phyloP scores from a whole-genome alignment of 78 protist species.

The Pigoraptor vietnamica region DNA sequence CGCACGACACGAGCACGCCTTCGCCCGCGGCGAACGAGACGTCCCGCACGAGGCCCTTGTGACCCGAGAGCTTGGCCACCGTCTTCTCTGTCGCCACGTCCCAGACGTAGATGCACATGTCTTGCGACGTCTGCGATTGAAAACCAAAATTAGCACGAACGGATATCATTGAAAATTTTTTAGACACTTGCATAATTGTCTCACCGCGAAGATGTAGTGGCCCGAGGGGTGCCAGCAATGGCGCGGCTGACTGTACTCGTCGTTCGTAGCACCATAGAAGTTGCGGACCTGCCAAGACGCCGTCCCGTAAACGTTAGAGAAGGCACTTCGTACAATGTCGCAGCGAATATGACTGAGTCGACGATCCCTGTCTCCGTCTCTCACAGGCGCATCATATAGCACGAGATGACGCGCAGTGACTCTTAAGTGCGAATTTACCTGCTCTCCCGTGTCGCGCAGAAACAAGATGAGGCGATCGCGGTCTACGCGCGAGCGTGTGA shows the following conservation, averaged over 20 bases:
- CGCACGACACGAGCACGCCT: not conserved
- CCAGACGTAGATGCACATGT: not conserved
- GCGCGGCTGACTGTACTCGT: conserved; percentile 7
- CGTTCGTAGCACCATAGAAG: conserved; percentile 22
- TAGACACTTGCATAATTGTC: not conserved
- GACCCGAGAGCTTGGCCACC: not conserved
- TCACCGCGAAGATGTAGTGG: not conserved
- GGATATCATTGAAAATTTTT: not conserved
- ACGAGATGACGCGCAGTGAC: not conserved
- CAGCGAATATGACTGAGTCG: not conserved
- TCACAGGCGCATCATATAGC: too few species aligned
- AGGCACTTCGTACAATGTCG: too few species aligned
- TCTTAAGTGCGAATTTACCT: not conserved
- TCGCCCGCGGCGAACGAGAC: not conserved
- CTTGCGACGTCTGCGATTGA: not conserved
- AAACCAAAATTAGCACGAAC: not conserved
- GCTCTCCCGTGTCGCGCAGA: not conserved
- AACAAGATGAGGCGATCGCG: not conserved
- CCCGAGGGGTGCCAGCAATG: conserved; percentile 6
- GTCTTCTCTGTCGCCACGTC: not conserved
- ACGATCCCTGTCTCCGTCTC: too few species aligned
- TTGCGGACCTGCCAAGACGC: not conserved
- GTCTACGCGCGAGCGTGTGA: too few species aligned
- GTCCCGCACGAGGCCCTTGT: not conserved
- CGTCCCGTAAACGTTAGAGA: not conserved